These are phyloP conservation scores for Rhodosporidiobolus odoratus DNA, from an alignment of 768 basidiomycete species.

Conservation along the genomic window DNA sequence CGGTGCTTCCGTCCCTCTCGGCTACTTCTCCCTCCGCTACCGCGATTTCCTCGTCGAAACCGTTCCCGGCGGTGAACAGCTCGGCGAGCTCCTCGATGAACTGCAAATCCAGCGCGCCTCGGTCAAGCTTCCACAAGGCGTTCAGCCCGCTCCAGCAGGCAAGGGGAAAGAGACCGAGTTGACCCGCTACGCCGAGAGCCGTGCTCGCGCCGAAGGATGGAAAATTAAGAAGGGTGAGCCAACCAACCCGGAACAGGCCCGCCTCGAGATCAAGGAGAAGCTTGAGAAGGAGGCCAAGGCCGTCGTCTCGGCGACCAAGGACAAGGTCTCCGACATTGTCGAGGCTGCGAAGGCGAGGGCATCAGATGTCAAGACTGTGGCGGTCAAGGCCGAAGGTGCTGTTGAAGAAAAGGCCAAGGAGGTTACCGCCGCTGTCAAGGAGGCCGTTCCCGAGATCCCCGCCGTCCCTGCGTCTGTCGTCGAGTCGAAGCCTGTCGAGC, in stretches of 20 bases:
- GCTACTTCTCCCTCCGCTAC: slow-evolving; percentile 52
- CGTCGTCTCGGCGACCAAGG: slow-evolving; percentile 37
- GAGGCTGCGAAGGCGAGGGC: slow-evolving; percentile 55
- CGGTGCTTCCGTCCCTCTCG: slow-evolving; percentile 37
- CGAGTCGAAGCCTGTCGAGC: slow-evolving; percentile 10
- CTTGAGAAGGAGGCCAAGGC: slow-evolving; percentile 36
- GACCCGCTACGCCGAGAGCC: slow-evolving; percentile 44
- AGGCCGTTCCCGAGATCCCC: slow-evolving; percentile 68
- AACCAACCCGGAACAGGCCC: slow-evolving; percentile 29
- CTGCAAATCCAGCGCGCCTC: slow-evolving; percentile 39
- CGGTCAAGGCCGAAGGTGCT: slow-evolving; percentile 43
- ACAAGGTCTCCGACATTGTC: slow-evolving; percentile 48
- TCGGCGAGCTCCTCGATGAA: slow-evolving; percentile 80
- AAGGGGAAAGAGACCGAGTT: slow-evolving; percentile 38
- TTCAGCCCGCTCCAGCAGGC: background rate
- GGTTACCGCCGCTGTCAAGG: slow-evolving; percentile 50
- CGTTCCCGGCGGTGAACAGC: slow-evolving; percentile 68
- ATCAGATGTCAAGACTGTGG: slow-evolving; percentile 50
- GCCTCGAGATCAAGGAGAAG: slow-evolving; percentile 30
- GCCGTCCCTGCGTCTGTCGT: slow-evolving; percentile 24
- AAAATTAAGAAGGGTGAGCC: slow-evolving; percentile 37
- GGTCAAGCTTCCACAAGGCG: background rate
- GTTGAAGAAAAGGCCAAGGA: slow-evolving; percentile 47
- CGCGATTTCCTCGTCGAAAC: slow-evolving; percentile 77
- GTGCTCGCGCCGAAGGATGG: slow-evolving; percentile 41